Evolutionary conservation across 1,284 basidiomycete species (phyloP).

Genomic region (Spongispora temasekensis): DNA sequence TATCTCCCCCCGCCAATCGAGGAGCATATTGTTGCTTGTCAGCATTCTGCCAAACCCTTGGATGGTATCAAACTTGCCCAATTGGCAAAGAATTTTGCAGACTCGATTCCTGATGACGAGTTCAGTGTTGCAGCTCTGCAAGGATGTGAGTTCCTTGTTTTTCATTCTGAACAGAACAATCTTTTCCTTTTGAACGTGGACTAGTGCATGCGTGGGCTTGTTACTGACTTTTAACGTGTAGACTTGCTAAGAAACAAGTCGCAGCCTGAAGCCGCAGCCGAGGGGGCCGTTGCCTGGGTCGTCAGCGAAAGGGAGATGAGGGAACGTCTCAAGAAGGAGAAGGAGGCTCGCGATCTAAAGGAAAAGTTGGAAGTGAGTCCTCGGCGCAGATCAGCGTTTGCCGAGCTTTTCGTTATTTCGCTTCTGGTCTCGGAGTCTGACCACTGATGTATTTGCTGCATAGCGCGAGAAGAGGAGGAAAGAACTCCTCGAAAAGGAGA

Average conservation of each 20-base stretch:
- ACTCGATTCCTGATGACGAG: constrained; percentile 74
- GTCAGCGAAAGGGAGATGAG: constrained; percentile 67
- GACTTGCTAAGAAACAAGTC: constrained; percentile 82
- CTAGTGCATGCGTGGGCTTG: constrained; percentile 14
- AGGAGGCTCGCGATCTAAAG: constrained; percentile 63
- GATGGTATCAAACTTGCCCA: constrained; percentile 59
- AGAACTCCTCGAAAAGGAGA: constrained; percentile 48
- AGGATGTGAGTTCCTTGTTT: constrained; percentile 62
- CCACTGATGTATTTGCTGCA: constrained; percentile 21
- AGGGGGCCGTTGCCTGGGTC: constrained; percentile 68
- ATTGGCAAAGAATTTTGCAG: constrained; percentile 74
- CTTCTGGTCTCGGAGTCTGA: constrained; percentile 1
- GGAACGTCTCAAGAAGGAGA: constrained; percentile 68
- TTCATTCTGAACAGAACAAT: constrained; percentile 6
- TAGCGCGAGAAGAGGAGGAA: constrained; percentile 63
- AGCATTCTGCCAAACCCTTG: constrained; percentile 64
- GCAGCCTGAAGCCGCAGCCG: constrained; percentile 69
- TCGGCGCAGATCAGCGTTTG: constrained; percentile 15
- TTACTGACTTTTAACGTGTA: constrained; percentile 34
- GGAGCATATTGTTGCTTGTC: constrained; percentile 54
- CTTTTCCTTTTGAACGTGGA: constrained; percentile 10
- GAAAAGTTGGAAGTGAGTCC: constrained; percentile 61
- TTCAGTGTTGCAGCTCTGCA: constrained; percentile 86
- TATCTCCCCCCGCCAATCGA: constrained; percentile 67
- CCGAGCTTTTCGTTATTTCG: constrained; percentile 16